These are phyloP conservation scores for Xylaria intraflava DNA, from an alignment of 495 filamentous ascomycete genomes.

Conservation along the genomic window DNA sequence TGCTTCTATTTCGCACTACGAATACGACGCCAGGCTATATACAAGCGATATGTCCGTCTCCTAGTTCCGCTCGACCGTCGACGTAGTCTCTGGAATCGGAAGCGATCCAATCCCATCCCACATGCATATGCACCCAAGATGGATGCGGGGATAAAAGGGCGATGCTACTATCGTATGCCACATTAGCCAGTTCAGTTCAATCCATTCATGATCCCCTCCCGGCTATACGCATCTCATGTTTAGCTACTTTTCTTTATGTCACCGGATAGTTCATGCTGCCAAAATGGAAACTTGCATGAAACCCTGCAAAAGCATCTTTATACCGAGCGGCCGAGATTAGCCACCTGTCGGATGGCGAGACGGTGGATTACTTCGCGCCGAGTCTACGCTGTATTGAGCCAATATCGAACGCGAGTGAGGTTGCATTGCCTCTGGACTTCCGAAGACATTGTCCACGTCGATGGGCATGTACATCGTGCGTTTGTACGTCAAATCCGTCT, in stretches of 20 bases:
- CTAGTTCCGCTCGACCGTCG: too few relatives aligned
- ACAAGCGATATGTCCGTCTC: too few relatives aligned
- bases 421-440: background rate
- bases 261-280: background rate
- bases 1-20: background rate
- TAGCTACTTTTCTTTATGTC: too few relatives aligned
- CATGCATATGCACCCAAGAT: background rate
- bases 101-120: conserved; percentile 5
- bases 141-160: background rate
- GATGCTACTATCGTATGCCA: too few relatives aligned
- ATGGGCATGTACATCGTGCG: too few relatives aligned
- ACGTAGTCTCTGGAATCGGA: background rate
- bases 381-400: too few relatives aligned
- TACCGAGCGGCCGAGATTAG: conserved; percentile 19
- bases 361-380: too few relatives aligned
- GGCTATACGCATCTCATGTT: too few relatives aligned
- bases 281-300: background rate
- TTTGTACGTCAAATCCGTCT: too few relatives aligned
- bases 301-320: conserved; percentile 18
- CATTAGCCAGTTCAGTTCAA: conserved; percentile 11
- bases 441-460: too few relatives aligned
- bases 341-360: background rate
- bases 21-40: background rate
- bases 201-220: too few relatives aligned
- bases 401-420: background rate